phyloP scores from a whole-genome alignment of 768 basidiomycete genomes.

The Tephrocybe sp. region DNA sequence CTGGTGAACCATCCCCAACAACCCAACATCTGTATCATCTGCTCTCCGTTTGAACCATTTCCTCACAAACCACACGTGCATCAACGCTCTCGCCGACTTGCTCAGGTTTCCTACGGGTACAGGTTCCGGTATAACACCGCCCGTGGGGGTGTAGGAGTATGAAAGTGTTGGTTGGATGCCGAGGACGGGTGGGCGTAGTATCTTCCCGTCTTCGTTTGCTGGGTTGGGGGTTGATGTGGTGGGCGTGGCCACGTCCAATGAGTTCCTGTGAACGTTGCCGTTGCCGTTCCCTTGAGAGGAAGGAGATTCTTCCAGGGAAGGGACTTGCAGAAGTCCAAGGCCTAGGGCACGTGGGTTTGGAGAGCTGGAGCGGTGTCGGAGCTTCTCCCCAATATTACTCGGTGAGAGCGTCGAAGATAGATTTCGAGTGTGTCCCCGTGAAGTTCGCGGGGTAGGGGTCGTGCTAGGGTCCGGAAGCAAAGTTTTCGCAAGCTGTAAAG shows the following conservation, averaged over 20 bases:
- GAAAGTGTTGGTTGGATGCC: constrained; percentile 69
- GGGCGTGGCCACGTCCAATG: background rate
- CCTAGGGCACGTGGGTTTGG: constrained; percentile 15
- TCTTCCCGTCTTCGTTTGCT: constrained; percentile 11
- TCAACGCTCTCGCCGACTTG: constrained; percentile 23
- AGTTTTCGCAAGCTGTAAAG: constrained; percentile 8
- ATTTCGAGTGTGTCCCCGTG: constrained; percentile 16
- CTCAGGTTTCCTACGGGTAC: constrained; percentile 4
- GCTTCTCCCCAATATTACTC: constrained; percentile 1
- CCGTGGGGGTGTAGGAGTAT: constrained; percentile 32
- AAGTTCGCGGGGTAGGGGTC: constrained; percentile 11
- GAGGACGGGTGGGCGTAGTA: constrained; percentile 42
- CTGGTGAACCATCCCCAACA: constrained; percentile 32
- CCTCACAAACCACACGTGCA: constrained; percentile 77
- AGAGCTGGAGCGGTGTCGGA: constrained; percentile 19
- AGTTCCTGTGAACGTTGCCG: background rate
- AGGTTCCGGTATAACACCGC: constrained; percentile 21
- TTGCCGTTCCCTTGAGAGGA: constrained; percentile 4
- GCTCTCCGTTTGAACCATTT: constrained; percentile 66
- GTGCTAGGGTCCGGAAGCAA: constrained; percentile 9
- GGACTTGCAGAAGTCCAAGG: constrained; percentile 14
- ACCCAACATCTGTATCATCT: constrained; percentile 33
- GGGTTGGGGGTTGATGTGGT: background rate
- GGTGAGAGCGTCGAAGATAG: constrained; percentile 13
- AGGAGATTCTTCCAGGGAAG: constrained; percentile 11